Evolutionary conservation across 768 basidiomycete species (phyloP).

Genomic region (Rhizopogon rudus): DNA sequence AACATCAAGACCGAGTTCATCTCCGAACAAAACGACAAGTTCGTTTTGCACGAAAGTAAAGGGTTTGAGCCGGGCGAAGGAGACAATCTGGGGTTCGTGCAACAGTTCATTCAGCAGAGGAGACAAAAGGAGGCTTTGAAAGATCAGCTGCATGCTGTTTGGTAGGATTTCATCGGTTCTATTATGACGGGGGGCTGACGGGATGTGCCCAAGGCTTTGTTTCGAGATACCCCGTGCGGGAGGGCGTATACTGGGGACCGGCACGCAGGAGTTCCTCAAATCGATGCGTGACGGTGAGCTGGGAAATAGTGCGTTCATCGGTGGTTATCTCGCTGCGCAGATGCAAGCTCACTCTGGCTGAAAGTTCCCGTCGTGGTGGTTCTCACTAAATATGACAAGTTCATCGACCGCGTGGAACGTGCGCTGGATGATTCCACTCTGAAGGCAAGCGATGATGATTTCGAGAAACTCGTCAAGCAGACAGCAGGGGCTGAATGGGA

Average conservation of each 20-base stretch:
- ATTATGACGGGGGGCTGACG: background rate
- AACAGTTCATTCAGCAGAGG: background rate
- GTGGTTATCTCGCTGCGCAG: background rate
- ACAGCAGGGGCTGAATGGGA: background rate
- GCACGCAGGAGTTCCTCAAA: background rate
- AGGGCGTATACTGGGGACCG: conserved; percentile 2
- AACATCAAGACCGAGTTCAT: background rate
- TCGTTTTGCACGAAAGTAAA: background rate
- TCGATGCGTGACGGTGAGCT: background rate
- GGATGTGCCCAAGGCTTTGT: background rate
- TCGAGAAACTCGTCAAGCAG: background rate
- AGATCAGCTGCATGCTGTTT: background rate
- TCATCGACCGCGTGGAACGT: background rate
- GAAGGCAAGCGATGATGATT: background rate
- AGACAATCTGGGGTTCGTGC: background rate
- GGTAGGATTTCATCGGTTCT: background rate
- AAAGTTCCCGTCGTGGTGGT: conserved; percentile 2
- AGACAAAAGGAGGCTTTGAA: background rate
- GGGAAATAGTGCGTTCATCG: background rate
- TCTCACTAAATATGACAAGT: conserved; percentile 3
- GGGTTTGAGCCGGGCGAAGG: background rate
- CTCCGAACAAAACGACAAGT: background rate
- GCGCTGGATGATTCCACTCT: background rate
- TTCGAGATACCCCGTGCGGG: background rate
- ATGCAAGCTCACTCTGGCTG: too few species aligned